Conservation (phyloP, 805 yeast species). For the Barnettozyma sp. region DNA sequence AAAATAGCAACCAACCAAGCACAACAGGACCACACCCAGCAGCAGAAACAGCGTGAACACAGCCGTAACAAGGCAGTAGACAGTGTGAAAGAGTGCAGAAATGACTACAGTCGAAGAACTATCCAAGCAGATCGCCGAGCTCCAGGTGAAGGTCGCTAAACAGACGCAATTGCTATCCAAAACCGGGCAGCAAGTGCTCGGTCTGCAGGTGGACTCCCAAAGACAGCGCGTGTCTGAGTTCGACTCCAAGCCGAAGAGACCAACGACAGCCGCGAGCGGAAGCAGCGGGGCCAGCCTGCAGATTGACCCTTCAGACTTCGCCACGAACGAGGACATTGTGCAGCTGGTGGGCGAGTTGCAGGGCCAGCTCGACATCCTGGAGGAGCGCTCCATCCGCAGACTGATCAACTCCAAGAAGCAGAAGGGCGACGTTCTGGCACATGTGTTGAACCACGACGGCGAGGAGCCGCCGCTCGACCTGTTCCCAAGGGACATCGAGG, state of each 20-base stretch:
- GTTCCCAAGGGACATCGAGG: constrained; percentile 55
- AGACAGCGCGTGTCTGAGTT: constrained; percentile 32
- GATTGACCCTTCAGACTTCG: constrained; percentile 48
- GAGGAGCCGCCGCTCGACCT: constrained; percentile 45
- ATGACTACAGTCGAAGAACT: constrained; percentile 24
- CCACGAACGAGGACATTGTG: constrained; percentile 76
- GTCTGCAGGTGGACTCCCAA: constrained; percentile 54
- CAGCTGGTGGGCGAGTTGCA: constrained; percentile 87
- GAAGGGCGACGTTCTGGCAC: constrained; percentile 45
- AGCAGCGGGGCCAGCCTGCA: constrained; percentile 6
- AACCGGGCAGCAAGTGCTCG: constrained; percentile 75
- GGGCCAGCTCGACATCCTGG: constrained; percentile 73
- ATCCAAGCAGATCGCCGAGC: constrained; percentile 39
- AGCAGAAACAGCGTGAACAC: not conserved
- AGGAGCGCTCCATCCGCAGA: constrained; percentile 70
- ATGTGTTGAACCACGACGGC: constrained; percentile 76
- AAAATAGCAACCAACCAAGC: constrained; percentile 5
- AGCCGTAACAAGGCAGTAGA: not conserved
- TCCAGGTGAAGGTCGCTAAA: constrained; percentile 50
- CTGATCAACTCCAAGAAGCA: constrained; percentile 52
- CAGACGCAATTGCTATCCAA: constrained; percentile 60
- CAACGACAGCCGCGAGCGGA: constrained; percentile 6
- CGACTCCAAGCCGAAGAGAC: constrained; percentile 19
- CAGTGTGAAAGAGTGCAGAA: too few species aligned
- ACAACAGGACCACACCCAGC: too few species aligned